phyloP scores from a whole-genome alignment of 495 filamentous ascomycete genomes.

The Xylaria longipes region DNA sequence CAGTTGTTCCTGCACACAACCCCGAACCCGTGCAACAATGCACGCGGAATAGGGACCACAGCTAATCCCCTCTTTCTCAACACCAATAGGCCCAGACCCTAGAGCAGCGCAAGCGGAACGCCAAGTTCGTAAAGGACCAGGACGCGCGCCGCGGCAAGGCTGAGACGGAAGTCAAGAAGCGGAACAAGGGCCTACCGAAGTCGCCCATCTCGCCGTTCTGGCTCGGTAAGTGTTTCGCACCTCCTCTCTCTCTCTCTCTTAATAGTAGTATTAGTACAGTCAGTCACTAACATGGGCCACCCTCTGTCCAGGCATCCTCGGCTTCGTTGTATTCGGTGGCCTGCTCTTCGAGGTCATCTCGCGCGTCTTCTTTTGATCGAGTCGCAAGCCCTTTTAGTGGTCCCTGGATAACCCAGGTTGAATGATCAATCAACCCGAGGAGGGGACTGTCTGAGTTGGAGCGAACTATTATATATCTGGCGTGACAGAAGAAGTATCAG shows the following conservation, averaged over 20 bases:
- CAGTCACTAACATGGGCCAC: neutral
- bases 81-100: conserved; percentile 84
- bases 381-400: neutral
- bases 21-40: neutral
- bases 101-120: conserved; percentile 87
- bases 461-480: neutral
- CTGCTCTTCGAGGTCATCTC: conserved; percentile 80
- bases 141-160: conserved; percentile 84
- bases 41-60: neutral
- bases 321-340: conserved; percentile 84
- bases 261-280: neutral
- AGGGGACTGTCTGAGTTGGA: neutral
- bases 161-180: conserved; percentile 70
- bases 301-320: conserved; percentile 65
- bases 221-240: conserved; percentile 70
- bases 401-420: neutral
- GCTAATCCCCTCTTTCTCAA: conserved; percentile 3
- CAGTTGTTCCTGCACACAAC: neutral
- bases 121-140: conserved; percentile 80
- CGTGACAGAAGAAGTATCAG: neutral
- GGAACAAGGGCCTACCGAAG: conserved; percentile 67
- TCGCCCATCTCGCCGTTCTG: conserved; percentile 79
- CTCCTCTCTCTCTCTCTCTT: conserved; percentile 3
- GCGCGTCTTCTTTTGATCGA: conserved; percentile 69
- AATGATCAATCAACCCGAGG: neutral